Evolutionary conservation across 2,329 filamentous ascomycete species (phyloP), one percentile per base, ranked within the genome.

Genomic region (Sclerotinia subarctica): DNA sequence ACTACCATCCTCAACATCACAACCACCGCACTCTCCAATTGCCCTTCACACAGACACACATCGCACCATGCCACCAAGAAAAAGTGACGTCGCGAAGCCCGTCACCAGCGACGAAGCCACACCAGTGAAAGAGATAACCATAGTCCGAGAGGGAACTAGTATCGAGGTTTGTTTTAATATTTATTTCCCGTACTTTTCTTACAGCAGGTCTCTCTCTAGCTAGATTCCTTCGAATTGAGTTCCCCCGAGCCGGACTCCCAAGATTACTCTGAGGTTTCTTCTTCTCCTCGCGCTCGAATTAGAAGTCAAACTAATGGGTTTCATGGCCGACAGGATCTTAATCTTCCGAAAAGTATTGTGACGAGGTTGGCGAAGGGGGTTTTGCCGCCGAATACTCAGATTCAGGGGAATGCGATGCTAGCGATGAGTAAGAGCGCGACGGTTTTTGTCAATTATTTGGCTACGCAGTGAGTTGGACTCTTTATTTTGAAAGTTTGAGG

Each of bases 371-470:
- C 91, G 52, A 94, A 94, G 80, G 90, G 90, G 52, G 90, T 92
- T 7, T 81, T 95, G 6, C 91, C 92, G 0, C 84, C 90, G 7
- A 93, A 93, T 77, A 94, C 91, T 6, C 90, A 93, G 79, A 91
- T 94, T 60, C 91, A 94, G 77, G 91, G 89, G 75, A 93, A 93
- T 80, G 92, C 92, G 53, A 86, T 94, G 66, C 80, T 92, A 64
- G 92, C 91, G 13, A 85, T 95, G 81, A 90, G 87, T 72, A 94
- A 94, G 80, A 91, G 90, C 78, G 90, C 92, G 10, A 94, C 90
- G 1, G 88, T 95, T 0, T 95, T 95, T 76, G 90, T 95, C 73
- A 94, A 87, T 79, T 92, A 94, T 78, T 82, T 95, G 44, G 89
- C 90, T 56, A 85, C 87, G 70, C 86, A 88, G 91, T 94, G 84